Evolutionary conservation across 176 grass and related monocot species (phyloP), one percentile per base, ranked within the genome.

Genomic region (Puya raimondii): DNA sequence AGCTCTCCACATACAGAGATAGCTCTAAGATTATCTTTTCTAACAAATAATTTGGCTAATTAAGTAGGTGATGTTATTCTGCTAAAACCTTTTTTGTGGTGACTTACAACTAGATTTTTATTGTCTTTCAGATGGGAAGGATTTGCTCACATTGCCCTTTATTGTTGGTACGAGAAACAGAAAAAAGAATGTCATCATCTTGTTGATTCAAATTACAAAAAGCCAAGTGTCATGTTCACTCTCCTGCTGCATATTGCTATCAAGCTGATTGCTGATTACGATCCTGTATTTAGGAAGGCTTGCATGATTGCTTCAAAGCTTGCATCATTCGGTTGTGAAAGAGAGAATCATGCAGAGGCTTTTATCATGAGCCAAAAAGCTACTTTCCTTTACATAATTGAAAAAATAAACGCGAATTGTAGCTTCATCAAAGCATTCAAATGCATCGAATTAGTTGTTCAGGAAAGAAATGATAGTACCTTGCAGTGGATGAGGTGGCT

Each of bases 401-500:
- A 51, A 68, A 81, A 69, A 22, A 88, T 91, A 0, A 21, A 80
- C 1, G 16, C 14, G 12, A 79, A 49, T 58, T 82, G 69, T 26
- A 71, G 20, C 59, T 71, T 88, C 11, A 12, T 77, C 12, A 85
- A 84, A 42, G 78, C 67, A 10, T 78, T 86, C 47, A 73, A 23
- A 47, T 77, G 2, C 16, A 68, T 89, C 20, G n/a, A 72, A 50
- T 15, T 77, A 54, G 51, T 72, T 13, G 70, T 87, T 6, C 67
- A 76, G 25, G 74, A 42, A 64, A 61, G 58, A 17, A 73, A 86
- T 1, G 82, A 86, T 8, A 74, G 86, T 20, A 21, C 80, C 11
- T 81, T 97, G 53, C 81, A 82, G 22, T 93, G 87, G 90, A 90
- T 99, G 84, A 76, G 65, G 51, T 99, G 94, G 90, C 80, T 93